phyloP scores from a whole-genome alignment of 2,329 filamentous ascomycete genomes.

The Fusarium virguliforme region DNA sequence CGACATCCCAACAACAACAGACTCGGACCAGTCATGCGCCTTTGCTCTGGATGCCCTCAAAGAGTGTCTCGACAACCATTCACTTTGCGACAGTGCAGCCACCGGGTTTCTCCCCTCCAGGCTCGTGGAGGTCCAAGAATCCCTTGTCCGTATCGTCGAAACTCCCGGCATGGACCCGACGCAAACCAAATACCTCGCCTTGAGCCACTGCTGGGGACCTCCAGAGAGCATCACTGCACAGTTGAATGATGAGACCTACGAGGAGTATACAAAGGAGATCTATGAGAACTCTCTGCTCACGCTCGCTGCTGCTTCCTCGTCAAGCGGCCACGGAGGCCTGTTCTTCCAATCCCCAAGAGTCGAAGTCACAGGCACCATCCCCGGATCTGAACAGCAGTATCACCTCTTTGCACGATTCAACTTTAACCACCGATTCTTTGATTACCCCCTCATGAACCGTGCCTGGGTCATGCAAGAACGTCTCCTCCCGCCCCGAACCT shows the following conservation, averaged over 20 bases:
- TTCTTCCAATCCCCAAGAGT: neutral
- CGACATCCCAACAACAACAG: constrained; percentile 3
- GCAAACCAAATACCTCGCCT: neutral
- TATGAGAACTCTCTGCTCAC: constrained; percentile 11
- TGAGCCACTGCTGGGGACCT: constrained; percentile 18
- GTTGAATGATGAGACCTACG: constrained; percentile 10
- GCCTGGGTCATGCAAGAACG: constrained; percentile 17
- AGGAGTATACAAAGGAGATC: constrained; percentile 8
- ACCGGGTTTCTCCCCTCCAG: constrained; percentile 3
- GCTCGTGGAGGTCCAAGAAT: constrained; percentile 1
- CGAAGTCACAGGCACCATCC: neutral
- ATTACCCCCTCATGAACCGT: constrained; percentile 16
- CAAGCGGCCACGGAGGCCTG: constrained; percentile 1
- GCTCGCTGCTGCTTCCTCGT: constrained; percentile 6
- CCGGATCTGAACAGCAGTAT: neutral
- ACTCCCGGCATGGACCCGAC: neutral
- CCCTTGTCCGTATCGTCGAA: neutral
- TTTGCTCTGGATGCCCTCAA: constrained; percentile 7
- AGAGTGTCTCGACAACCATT: constrained; percentile 1
- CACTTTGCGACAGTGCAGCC: neutral
- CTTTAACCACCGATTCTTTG: constrained; percentile 16
- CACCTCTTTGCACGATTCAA: constrained; percentile 7
- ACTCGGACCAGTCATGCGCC: neutral
- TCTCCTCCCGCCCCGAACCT: constrained; percentile 9
- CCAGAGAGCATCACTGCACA: constrained; percentile 10